phyloP scores from a whole-genome alignment of 2,329 filamentous ascomycete genomes.

The Neonectria neomacrospora region DNA sequence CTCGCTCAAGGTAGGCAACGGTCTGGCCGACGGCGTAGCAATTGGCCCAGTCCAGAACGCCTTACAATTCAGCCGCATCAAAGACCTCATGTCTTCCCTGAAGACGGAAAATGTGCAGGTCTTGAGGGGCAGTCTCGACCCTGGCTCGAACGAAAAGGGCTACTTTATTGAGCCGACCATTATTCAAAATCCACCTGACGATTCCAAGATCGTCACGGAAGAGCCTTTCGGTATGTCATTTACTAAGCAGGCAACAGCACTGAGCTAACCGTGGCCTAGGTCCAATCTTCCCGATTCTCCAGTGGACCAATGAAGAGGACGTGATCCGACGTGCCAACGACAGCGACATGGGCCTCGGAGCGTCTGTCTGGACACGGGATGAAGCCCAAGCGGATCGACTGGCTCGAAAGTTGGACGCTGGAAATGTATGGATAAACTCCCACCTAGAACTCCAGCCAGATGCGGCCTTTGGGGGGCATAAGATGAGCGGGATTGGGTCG shows the following conservation, averaged over 20 bases:
- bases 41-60: constrained; percentile 67
- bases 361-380: constrained; percentile 67
- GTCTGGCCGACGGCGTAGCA: constrained; percentile 53
- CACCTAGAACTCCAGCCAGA: constrained; percentile 15
- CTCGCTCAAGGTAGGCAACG: constrained; percentile 56
- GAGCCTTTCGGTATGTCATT: constrained; percentile 54
- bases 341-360: constrained; percentile 61
- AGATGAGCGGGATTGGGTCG: constrained; percentile 30
- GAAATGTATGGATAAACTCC: constrained; percentile 67
- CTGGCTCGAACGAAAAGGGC: constrained; percentile 22
- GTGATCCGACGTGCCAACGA: constrained; percentile 65
- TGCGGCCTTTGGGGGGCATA: constrained; percentile 32
- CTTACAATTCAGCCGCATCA: constrained; percentile 60
- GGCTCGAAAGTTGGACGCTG: constrained; percentile 63
- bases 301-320: constrained; percentile 68
- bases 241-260: rapidly evolving
- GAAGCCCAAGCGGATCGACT: constrained; percentile 60
- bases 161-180: constrained; percentile 34
- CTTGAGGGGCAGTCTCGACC: background rate
- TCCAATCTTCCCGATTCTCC: constrained; percentile 67
- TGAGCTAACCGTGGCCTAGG: background rate
- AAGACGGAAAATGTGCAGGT: constrained; percentile 10
- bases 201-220: constrained; percentile 65
- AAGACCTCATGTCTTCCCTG: constrained; percentile 1
- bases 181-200: constrained; percentile 37